Conservation (phyloP, 2,329 filamentous ascomycete species). For the Magnaporthiopsis incrustans region DNA sequence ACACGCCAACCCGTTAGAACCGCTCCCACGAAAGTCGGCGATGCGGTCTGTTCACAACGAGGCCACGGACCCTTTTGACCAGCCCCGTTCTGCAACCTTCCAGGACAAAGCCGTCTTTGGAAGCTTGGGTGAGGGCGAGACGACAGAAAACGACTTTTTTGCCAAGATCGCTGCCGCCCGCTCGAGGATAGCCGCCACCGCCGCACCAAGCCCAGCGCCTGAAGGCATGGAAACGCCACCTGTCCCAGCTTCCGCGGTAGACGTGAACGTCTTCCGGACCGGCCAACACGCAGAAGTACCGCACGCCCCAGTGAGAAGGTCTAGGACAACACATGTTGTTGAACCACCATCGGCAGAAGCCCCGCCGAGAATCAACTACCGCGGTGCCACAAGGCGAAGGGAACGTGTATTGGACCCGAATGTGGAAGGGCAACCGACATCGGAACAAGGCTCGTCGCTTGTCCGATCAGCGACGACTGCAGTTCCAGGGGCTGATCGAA, state of each 20-base stretch:
- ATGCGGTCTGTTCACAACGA: slow-evolving; percentile 29
- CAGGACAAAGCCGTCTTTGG: slow-evolving; percentile 30
- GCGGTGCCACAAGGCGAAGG: slow-evolving; percentile 35
- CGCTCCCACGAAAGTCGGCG: slow-evolving; percentile 32
- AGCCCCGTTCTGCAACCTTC: slow-evolving; percentile 30
- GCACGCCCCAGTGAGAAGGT: slow-evolving; percentile 44
- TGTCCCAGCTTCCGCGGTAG: slow-evolving; percentile 32
- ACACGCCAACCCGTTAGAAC: slow-evolving; percentile 28
- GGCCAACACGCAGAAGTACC: slow-evolving; percentile 34
- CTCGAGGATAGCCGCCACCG: slow-evolving; percentile 33
- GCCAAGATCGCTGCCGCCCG: slow-evolving; percentile 46
- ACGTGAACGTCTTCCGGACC: slow-evolving; percentile 25
- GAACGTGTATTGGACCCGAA: slow-evolving; percentile 31
- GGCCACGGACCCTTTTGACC: slow-evolving; percentile 43
- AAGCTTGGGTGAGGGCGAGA: slow-evolving; percentile 31
- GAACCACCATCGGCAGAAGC: slow-evolving; percentile 47
- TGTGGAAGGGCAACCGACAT: slow-evolving; percentile 16
- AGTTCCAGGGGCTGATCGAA: slow-evolving; percentile 55
- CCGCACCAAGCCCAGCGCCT: slow-evolving; percentile 27
- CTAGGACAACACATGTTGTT: slow-evolving; percentile 42
- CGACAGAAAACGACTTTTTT: slow-evolving; percentile 46
- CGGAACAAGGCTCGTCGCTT: slow-evolving; percentile 29
- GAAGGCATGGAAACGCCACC: slow-evolving; percentile 60
- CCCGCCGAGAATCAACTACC: slow-evolving; percentile 57
- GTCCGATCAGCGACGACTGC: slow-evolving; percentile 31